phyloP scores from a whole-genome alignment of 2,329 filamentous ascomycete genomes.

The Trichoderma sp. region DNA sequence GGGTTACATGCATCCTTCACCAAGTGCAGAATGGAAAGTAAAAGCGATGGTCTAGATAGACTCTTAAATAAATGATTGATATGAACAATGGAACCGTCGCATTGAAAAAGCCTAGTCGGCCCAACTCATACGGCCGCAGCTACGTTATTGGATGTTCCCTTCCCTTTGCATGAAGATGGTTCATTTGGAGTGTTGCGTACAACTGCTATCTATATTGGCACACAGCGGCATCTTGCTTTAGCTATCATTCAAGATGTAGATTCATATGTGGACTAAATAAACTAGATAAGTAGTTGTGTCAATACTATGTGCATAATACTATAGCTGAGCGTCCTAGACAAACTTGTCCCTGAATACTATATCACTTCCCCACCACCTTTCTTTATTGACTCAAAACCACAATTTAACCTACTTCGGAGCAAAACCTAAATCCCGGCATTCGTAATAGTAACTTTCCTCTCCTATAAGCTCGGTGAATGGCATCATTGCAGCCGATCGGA shows the following conservation, averaged over 20 bases:
- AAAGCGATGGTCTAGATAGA: background rate
- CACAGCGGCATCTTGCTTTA: background rate
- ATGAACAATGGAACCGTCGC: background rate
- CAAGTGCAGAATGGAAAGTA: background rate
- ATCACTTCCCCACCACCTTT: background rate
- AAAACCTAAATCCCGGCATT: background rate
- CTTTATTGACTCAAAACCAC: background rate
- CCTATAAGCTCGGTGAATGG: background rate
- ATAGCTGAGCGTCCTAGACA: background rate
- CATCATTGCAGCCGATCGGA: conserved; percentile 15
- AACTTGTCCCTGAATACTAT: background rate
- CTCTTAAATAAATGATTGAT: background rate
- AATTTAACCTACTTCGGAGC: background rate
- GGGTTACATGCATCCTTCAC: background rate
- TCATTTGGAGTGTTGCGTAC: background rate
- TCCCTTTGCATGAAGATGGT: background rate
- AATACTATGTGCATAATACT: background rate
- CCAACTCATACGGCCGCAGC: background rate
- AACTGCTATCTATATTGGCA: background rate
- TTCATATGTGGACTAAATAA: accelerated
- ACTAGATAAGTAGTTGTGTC: background rate
- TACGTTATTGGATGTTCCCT: background rate
- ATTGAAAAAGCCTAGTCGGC: background rate
- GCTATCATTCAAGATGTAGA: background rate
- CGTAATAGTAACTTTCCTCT: background rate